These are phyloP conservation scores for Phytophthora sp. DNA, from an alignment of 352 stramenopile species.

Conservation along the genomic window DNA sequence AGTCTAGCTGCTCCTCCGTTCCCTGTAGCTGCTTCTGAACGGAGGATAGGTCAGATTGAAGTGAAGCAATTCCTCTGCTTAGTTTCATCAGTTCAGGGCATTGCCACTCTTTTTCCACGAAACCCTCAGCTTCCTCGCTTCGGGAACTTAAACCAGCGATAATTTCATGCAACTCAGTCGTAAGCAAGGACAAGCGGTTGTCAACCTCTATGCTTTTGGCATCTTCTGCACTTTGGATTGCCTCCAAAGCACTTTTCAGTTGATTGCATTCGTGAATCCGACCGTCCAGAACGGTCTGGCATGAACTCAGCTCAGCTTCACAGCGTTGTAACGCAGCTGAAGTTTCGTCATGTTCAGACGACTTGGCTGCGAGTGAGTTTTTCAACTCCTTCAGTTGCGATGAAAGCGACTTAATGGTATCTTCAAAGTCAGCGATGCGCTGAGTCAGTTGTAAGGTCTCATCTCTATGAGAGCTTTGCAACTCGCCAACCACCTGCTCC, in stretches of 20 bases:
- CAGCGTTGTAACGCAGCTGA: constrained; percentile 14
- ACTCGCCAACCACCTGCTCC: constrained; percentile 4
- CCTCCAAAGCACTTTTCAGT: constrained; percentile 26
- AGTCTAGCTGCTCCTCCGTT: constrained; percentile 17
- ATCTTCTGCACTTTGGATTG: constrained; percentile 12
- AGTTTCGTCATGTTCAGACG: constrained; percentile 14
- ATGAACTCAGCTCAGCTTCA: constrained; percentile 17
- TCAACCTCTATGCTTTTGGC: constrained; percentile 10
- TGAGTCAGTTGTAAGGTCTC: constrained; percentile 16
- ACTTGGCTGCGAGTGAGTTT: constrained; percentile 10
- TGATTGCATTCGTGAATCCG: constrained; percentile 14
- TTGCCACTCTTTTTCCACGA: constrained; percentile 19
- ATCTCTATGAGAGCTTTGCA: constrained; percentile 13
- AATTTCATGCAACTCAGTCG: constrained; percentile 19
- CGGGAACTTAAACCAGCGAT: background rate
- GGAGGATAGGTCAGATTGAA: constrained; percentile 15
- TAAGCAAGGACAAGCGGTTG: constrained; percentile 11
- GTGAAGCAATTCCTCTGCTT: constrained; percentile 3
- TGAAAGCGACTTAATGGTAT: constrained; percentile 12
- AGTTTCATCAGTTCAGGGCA: constrained; percentile 20
- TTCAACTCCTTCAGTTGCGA: constrained; percentile 17
- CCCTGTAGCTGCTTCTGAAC: constrained; percentile 15
- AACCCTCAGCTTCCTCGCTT: background rate
- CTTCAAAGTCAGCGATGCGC: constrained; percentile 10
- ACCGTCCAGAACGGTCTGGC: constrained; percentile 16